These are phyloP conservation scores for Russula foetens DNA, from an alignment of 768 basidiomycete species.

Conservation along the genomic window DNA sequence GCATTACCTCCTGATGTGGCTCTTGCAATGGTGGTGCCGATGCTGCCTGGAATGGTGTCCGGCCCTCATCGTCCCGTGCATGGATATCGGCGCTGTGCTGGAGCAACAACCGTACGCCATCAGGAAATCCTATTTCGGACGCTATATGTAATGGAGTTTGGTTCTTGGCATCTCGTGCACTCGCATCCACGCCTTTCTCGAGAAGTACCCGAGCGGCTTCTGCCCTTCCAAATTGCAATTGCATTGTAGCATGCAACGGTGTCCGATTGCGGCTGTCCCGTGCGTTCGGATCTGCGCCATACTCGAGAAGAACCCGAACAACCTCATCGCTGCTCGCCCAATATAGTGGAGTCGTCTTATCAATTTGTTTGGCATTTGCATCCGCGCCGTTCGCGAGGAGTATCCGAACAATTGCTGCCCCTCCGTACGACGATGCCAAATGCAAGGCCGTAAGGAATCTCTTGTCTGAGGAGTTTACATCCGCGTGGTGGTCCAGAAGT, in stretches of 20 bases:
- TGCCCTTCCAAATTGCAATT: neutral
- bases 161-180: neutral
- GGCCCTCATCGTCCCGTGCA: neutral
- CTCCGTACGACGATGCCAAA: neutral
- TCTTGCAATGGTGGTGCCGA: rapidly evolving
- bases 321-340: neutral
- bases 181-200: neutral
- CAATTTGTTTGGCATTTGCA: no score
- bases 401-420: neutral
- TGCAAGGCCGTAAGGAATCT: neutral
- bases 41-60: neutral
- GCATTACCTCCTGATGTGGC: no score
- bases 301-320: neutral
- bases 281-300: neutral
- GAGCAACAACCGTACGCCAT: neutral
- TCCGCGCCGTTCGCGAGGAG: neutral
- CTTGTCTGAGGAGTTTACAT: neutral
- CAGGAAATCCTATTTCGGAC: neutral
- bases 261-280: neutral
- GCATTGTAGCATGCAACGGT: neutral
- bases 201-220: neutral
- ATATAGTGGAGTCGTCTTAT: neutral
- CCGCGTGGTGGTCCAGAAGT: neutral
- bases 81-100: neutral
- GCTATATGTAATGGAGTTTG: neutral